Conservation (phyloP, 2,329 filamentous ascomycete species). For the Trichophyton rubrum region DNA sequence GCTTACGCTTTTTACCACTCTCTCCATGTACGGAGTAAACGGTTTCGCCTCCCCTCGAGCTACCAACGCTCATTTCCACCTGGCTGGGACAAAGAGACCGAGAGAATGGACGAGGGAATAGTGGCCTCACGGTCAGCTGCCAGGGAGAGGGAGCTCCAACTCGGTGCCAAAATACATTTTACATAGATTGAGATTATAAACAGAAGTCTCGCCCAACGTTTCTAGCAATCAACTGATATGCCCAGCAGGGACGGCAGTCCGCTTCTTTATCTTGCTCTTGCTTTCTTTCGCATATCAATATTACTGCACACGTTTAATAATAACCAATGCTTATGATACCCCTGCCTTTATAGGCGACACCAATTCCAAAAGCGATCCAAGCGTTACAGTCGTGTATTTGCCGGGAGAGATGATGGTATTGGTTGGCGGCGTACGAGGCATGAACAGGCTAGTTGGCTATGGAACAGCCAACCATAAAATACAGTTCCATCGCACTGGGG, state of each 20-base stretch:
- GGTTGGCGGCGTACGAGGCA: background rate
- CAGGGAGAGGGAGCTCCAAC: background rate
- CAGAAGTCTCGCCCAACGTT: background rate
- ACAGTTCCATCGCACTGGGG: background rate
- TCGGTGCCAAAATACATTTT: background rate
- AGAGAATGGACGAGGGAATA: background rate
- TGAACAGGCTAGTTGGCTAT: background rate
- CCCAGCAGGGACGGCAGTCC: background rate
- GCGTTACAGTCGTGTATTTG: background rate
- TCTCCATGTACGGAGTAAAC: background rate
- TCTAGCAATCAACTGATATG: background rate
- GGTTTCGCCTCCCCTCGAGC: background rate
- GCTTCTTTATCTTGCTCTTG: background rate
- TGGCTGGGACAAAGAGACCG: background rate
- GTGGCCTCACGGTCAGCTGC: too few relatives aligned
- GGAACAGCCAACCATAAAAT: background rate
- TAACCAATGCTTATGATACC: background rate
- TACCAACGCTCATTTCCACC: background rate
- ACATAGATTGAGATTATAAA: background rate
- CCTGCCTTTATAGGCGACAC: background rate
- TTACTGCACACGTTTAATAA: background rate
- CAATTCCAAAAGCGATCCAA: slow-evolving; percentile 1
- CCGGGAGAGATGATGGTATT: background rate
- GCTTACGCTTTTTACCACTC: too few relatives aligned
- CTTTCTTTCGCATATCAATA: background rate